Evolutionary conservation across 1,139 yeast species (phyloP), one percentile per base, ranked within the genome.

Genomic region (Scheffersomyces insectosa): DNA sequence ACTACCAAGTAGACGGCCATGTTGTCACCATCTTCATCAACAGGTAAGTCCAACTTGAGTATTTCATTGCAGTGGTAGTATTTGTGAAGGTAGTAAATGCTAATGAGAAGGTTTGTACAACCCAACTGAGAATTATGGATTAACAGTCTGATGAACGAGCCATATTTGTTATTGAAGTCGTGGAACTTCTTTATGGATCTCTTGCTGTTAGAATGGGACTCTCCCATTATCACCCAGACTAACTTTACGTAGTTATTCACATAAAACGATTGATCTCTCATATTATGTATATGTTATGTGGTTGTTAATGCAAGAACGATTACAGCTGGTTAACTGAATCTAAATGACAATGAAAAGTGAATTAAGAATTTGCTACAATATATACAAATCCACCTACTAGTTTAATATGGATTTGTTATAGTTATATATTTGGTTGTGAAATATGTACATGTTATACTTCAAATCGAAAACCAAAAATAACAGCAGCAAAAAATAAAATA

Each of bases 181-280:
- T 50, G 32, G 41, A 40, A 43, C 28, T 33, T 29, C 25, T 28
- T 23, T 9, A 33, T 25, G 9, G 27, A 15, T 72, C 77, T 74
- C 56, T 82, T 84, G 51, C 70, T 63, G 43, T 70, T 70, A 53
- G 75, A 70, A 47, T 69, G 71, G 20, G 41, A 25, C 13, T 36
- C 30, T 12, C 48, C 27, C 28, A 46, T 40, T 14, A 51, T 42
- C 29, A 49, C 44, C 55, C 55, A 51, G 10, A 47, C 52, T 39
- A 48, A 43, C 39, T 44, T 45, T 33, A 47, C 35, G 38, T 45
- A 47, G 41, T 38, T 37, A 34, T 39, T 37, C 27, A 41, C 37
- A 34, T 41, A 31, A 31, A 31, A 31, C 23, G 34, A 14, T n/a
- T 31, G 15, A 14, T 31, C 34, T 31, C 34, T 31, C 34, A 31